Percentiles rank a stretch among this genome's conserved stretches.
Conservation (phyloP, 78 protist species). For the Dictyostelium discoideum region DNA sequence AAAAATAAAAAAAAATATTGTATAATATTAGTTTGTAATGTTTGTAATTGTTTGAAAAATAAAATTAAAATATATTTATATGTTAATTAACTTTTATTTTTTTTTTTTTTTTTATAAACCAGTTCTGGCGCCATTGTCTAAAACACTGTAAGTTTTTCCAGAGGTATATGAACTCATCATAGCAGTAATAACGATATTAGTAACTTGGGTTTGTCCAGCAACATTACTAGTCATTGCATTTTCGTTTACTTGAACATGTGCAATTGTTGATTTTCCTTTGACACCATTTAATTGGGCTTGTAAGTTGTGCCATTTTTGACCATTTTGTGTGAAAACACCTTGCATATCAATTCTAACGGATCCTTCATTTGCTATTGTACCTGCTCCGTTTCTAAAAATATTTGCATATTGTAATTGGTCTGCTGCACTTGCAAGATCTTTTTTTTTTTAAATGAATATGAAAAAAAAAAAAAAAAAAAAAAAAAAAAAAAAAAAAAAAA, state of each 20-base stretch:
- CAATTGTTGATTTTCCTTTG: not conserved
- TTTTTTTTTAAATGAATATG: not conserved
- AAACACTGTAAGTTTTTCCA: not conserved
- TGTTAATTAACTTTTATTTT: not conserved
- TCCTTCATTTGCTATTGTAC: not conserved
- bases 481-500: too few species aligned
- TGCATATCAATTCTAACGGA: conserved; percentile 1
- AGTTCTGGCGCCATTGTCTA: not conserved
- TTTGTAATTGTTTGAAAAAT: too few species aligned
- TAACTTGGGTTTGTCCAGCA: not conserved
- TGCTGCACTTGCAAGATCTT: not conserved
- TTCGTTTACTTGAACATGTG: not conserved
- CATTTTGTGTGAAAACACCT: not conserved
- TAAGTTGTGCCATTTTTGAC: not conserved
- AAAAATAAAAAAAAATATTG: too few species aligned
- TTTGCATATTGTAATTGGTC: not conserved
- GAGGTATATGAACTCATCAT: not conserved
- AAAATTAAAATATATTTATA: too few species aligned
- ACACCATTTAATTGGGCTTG: not conserved
- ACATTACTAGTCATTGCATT: not conserved
- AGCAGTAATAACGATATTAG: not conserved
- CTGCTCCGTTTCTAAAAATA: not conserved
- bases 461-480: too few species aligned
- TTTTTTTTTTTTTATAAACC: not conserved
- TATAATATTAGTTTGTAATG: too few species aligned